Evolutionary conservation across 768 basidiomycete genomes (phyloP), one percentile per base, ranked within the genome.

Genomic region (Paxillus involutus): DNA sequence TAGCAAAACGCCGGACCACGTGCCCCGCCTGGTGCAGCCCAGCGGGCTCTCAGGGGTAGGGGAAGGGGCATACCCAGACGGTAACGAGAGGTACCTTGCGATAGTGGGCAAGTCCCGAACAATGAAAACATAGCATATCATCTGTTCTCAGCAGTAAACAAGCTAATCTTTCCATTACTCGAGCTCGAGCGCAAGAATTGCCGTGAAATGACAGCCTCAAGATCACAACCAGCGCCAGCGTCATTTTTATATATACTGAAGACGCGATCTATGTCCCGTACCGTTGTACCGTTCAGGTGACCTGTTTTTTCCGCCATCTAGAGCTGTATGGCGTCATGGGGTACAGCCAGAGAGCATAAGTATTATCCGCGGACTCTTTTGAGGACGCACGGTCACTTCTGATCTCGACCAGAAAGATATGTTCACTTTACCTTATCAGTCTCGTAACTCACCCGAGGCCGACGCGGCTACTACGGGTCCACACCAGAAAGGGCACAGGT

Each of bases 21-120:
- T 62, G 91, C 91, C 41, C 94, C 94, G 13, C 88, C 92, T n/a
- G 94, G 94, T n/a, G 77, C 91, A 9, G 91, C 92, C 12, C 87
- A 90, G 65, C 80, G 90, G 42, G 94, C 91, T 13, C 69, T 96
- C 58, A 81, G 94, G 66, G 93, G 93, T 42, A 79, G 94, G 59
- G 94, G 94, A 26, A 81, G 94, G 55, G 94, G 94, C 51, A 81
- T 85, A 75, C 85, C 82, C 45, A 76, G 88, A 60, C 85, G 90
- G 75, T 91, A 49, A 68, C 46, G 42, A 44, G 43, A 49, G 12
- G 30, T 47, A 35, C 41, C 51, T 45, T 47, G 36, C 61, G 58
- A 59, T 52, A 55, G 50, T 47, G 24, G 24, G 37, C 33, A 40
- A 55, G 55, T 33, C 32, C 50, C n/a, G 30, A 40, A 21, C 26